A percentile compares a stretch with the other conserved stretches of the same genome.
phyloP scores from a whole-genome alignment of 148 eudicot species.

The Hydrangea macrophylla region DNA sequence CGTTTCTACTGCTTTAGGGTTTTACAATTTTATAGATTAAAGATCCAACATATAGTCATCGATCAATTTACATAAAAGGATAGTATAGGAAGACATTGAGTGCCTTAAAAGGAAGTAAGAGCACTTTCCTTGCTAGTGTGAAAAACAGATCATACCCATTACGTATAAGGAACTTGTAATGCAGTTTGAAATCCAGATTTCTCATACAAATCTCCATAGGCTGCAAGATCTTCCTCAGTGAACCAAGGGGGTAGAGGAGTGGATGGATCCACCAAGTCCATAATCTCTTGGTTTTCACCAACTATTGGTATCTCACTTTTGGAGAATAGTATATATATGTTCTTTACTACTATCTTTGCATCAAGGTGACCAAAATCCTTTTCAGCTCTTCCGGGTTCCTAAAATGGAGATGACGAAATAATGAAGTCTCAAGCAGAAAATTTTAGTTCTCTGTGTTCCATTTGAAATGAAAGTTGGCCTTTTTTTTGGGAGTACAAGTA shows the following conservation, averaged over 20 bases:
- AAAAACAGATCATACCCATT: neutral
- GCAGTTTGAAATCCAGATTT: constrained; percentile 64
- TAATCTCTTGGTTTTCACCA: constrained; percentile 51
- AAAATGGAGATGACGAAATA: neutral
- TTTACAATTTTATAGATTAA: too few relatives aligned
- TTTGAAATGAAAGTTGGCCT: too few relatives aligned
- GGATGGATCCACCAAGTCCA: constrained; percentile 55
- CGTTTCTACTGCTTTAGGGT: too few relatives aligned
- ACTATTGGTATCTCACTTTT: constrained; percentile 55
- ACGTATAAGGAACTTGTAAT: constrained; percentile 66
- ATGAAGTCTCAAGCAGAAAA: neutral
- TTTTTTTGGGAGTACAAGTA: too few relatives aligned
- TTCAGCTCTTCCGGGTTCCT: constrained; percentile 72
- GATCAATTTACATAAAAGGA: too few relatives aligned
- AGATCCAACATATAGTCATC: too few relatives aligned
- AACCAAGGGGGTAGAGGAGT: constrained; percentile 66
- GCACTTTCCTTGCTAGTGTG: too few relatives aligned
- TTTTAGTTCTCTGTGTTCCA: neutral
- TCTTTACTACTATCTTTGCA: constrained; percentile 51
- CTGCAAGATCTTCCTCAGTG: constrained; percentile 50
- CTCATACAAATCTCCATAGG: constrained; percentile 44
- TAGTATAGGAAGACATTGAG: too few relatives aligned
- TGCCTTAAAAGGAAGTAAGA: too few relatives aligned
- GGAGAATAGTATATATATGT: constrained; percentile 59
- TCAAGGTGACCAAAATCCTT: constrained; percentile 63